Evolutionary conservation across 1,139 yeast species (phyloP), one percentile per base, ranked within the genome.

Genomic region (Diutina mesorugosa): DNA sequence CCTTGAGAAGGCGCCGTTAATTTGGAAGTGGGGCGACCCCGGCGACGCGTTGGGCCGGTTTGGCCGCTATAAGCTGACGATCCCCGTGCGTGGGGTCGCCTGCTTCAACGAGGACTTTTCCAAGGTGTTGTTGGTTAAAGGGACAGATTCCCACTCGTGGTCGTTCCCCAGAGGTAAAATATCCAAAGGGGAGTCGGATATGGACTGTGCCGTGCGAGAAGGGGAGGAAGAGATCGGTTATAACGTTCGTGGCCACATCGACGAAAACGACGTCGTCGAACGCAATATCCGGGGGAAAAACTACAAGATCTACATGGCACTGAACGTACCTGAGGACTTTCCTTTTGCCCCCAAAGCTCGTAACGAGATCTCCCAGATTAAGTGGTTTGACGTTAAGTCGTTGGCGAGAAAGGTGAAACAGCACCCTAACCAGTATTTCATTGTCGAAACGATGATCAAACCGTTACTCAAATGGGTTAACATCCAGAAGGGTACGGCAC

Each of bases 91-190:
- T 65, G 99, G 99, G 29, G 95, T 95, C 56, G 97, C 97, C 14
- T 76, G 95, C 56, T 80, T 95, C 64, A 90, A 90, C 67, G 76
- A 79, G 57, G 81, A 79, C 51, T 71, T 90, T 73, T 79, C 84
- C 58, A 89, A 88, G 65, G 77, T 90, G 8, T 66, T 95, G 48
- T 72, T 95, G 64, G 96, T 93, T 3, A 85, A 89, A 66, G 98
- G 97, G 2, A 85, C 85, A 59, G 95, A 89, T 62, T 81, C 91
- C n/a, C 74, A 75, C 48, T 70, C 85, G 12, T 95, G 99, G 99
- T 89, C 97, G 6, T 95, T 95, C 65, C 99, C 99, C 5, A 77
- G 97, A 67, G 99, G 99, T 8, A 95, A 95, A 70, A 95, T 95
- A 58, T 88, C 96, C 48, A 91, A 93, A 67, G 96, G 85, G 65